Conservation (phyloP, 352 stramenopile species). For the Pythium dissimile region DNA sequence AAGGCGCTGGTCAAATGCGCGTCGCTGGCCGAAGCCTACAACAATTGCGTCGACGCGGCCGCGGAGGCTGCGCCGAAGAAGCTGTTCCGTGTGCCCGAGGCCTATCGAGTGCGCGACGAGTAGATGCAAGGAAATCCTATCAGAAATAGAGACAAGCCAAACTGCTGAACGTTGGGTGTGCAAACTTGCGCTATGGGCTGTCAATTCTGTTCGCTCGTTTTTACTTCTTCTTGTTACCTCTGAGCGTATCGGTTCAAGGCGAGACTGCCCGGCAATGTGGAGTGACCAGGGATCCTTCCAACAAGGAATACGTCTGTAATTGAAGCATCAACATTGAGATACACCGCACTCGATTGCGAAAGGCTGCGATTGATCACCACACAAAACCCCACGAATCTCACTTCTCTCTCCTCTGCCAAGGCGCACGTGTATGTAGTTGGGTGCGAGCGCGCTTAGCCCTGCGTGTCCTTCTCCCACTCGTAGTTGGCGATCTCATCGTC, state of each 20-base stretch:
- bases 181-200: too few species aligned
- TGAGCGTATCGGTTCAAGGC: too few species aligned
- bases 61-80: conserved; percentile 55
- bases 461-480: conserved; percentile 89
- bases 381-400: neutral
- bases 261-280: too few species aligned
- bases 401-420: conserved; percentile 5
- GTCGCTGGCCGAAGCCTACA: conserved; percentile 59
- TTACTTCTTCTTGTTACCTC: too few species aligned
- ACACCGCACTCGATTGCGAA: neutral
- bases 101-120: conserved; percentile 67
- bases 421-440: conserved; percentile 8
- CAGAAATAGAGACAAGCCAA: too few species aligned
- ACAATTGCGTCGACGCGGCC: conserved; percentile 64
- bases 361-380: neutral
- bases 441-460: conserved; percentile 41
- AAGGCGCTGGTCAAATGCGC: conserved; percentile 57
- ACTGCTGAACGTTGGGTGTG: too few species aligned
- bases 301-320: too few species aligned
- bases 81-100: conserved; percentile 79
- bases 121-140: conserved; percentile 1
- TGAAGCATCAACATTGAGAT: too few species aligned
- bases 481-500: conserved; percentile 87
- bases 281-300: too few species aligned
- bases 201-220: too few species aligned